Base-by-base conservation (phyloP, 2,329 filamentous ascomycete genomes). In the Atkinsonella hypoxylon region DNA sequence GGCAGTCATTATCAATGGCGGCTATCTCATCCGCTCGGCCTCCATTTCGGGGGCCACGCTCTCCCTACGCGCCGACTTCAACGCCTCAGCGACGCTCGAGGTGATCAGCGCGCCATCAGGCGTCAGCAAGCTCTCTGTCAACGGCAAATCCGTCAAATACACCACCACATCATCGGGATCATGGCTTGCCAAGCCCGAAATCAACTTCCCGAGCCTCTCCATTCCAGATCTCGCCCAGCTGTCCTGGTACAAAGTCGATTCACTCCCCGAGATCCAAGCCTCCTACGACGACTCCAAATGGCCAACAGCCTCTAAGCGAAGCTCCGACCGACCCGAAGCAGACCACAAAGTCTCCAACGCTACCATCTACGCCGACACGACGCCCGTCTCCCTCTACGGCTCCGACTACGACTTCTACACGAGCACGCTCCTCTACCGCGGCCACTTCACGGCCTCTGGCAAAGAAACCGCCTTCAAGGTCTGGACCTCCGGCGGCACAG, bases 331-430 rank as follows among this genome's bases (percentile, higher is more conserved):
- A 26, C 73, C 73, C 0, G 57, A 61, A 0, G 86, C 85, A 1
- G 67, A 82, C 53, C 69, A 79, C 6, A 70, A 67, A 0, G 72
- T 71, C 2, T 82, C 80, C 1, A 77, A 78, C 60, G 89, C 89
- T 62, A 78, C 76, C 0, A 68, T 72, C 17, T 59, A 66, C 20
- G 67, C 74, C 2, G 67, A 83, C 2, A 74, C 70, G 0, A 89
- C 86, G 0, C 81, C 84, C 0, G 81, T 77, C 0, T 82, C 79
- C 0, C 74, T 90, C 0, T 87, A 84, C 58, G 74, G 74, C 0
- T 78, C 78, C 15, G 86, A 90, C 64, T 90, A 90, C 59, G 85
- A 85, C 22, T 90, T 81, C 65, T 74, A 87, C 62, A 75, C 80
- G 0, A 85, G 86, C 3, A 78, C 77, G 1, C 70, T 89, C 0